Evolutionary conservation across 352 stramenopile genomes (phyloP).

Genomic region (Globisporangium nagaii): DNA sequence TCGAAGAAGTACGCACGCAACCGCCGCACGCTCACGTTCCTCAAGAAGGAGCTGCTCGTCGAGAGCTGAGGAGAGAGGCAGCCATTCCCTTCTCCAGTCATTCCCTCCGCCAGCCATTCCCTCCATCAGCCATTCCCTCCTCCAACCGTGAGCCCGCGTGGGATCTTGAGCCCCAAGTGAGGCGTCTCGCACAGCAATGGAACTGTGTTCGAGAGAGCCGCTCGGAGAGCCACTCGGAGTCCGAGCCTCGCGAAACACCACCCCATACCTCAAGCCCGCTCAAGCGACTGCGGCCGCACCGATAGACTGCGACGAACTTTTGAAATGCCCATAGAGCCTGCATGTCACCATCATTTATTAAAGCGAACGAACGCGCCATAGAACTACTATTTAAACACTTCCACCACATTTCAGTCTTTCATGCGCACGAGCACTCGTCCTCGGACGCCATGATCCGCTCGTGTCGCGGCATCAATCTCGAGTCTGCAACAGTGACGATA

Average conservation of each 20-base stretch:
- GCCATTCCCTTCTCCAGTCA: background rate
- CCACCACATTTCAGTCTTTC: background rate
- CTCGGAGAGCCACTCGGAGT: no score
- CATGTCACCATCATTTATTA: slow-evolving; percentile 9
- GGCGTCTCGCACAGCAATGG: slow-evolving; percentile 4
- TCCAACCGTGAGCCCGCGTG: background rate
- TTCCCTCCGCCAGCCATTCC: no score
- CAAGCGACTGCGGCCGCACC: no score
- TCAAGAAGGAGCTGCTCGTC: slow-evolving; percentile 36
- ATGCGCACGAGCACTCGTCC: no score
- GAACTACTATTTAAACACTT: slow-evolving; percentile 6
- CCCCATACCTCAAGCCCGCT: no score
- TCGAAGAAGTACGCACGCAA: slow-evolving; percentile 59
- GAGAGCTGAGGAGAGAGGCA: slow-evolving; percentile 1
- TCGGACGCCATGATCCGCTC: no score
- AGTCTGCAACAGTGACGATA: no score
- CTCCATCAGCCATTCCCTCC: background rate
- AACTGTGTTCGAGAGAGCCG: slow-evolving; percentile 2
- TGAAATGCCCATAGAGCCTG: slow-evolving; percentile 2
- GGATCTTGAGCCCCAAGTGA: no score
- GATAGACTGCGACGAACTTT: slow-evolving; percentile 4
- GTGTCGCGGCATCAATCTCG: no score
- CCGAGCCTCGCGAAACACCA: no score
- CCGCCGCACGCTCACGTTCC: slow-evolving; percentile 41
- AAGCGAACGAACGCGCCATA: background rate